Percentiles rank a stretch among this genome's conserved stretches.
Conservation (phyloP, 306 rosid genomes). For the Quercus wislizeni region DNA sequence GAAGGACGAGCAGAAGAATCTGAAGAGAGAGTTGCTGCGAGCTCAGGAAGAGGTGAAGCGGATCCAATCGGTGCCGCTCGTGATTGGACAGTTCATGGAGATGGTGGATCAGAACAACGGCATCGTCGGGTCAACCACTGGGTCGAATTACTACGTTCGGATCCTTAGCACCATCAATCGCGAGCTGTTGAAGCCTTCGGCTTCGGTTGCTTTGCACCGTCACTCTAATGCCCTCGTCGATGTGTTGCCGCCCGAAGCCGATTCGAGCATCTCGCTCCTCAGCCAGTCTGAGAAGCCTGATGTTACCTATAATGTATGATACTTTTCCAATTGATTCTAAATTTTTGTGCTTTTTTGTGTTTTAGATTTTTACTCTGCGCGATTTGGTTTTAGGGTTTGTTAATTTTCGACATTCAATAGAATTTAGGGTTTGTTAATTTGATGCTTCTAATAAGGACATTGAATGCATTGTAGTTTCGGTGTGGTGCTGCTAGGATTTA, state of each 20-base stretch:
- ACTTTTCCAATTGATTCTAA: not conserved
- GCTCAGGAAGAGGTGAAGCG: slow-evolving; percentile 97
- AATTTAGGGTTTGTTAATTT: not conserved
- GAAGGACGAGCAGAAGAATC: slow-evolving; percentile 90
- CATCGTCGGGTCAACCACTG: slow-evolving; percentile 97
- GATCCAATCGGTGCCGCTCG: slow-evolving; percentile 96
- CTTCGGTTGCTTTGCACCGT: slow-evolving; percentile 93
- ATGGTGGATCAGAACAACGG: slow-evolving; percentile 97
- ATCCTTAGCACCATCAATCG: slow-evolving; percentile 93
- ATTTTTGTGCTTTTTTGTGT: not conserved
- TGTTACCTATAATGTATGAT: slow-evolving; percentile 78
- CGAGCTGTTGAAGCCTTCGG: slow-evolving; percentile 89
- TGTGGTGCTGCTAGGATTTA: not conserved
- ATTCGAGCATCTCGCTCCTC: slow-evolving; percentile 90
- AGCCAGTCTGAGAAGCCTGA: slow-evolving; percentile 99
- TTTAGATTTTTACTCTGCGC: not conserved
- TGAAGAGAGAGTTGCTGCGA: slow-evolving; percentile 93
- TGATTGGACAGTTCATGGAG: slow-evolving; percentile 98
- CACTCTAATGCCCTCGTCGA: slow-evolving; percentile 98
- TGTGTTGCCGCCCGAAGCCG: slow-evolving; percentile 97
- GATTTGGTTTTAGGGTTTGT: slow-evolving; percentile 5
- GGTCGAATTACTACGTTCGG: slow-evolving; percentile 91
- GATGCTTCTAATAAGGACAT: not conserved
- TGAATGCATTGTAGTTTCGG: not conserved
- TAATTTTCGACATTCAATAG: too few species aligned